Evolutionary conservation across 2,329 filamentous ascomycete genomes (phyloP), one percentile per base, ranked within the genome.

Genomic region (Ophiostoma sp.): DNA sequence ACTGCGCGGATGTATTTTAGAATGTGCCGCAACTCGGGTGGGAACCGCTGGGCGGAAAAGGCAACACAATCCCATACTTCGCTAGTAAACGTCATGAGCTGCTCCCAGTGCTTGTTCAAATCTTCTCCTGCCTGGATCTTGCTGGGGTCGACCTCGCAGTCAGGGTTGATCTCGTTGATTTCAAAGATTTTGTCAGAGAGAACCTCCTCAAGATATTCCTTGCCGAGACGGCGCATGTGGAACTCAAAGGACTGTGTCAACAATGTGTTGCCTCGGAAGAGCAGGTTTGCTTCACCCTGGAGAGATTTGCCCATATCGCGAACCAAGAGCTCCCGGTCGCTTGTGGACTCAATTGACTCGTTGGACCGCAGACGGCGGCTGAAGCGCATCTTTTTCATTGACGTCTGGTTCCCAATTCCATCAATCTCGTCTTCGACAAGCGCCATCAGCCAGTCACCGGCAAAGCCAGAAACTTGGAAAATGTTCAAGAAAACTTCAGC

Each of bases 391-490:
- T 90, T 83, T 83, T 89, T 92, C 73, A 90, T 86, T 0, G 90
- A 87, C 17, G 89, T 88, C 75, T 97, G 93, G 76, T 90, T 96
- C 70, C 93, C 88, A 23, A 95, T 89, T 0, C 94, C 94, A 76
- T 98, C 95, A 71, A 99, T 98, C 79, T 99, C 95, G 77, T 98
- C 94, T 79, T 99, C 95, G 0, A 97, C 92, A 57, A 99, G 83
- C 2, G 92, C 89, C 83, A 93, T 95, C 31, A 99, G 85, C 95
- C 95, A 99, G 71, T 97, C 93, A 62, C 86, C 86, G 2, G 92
- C 91, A 52, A 87, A 87, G 0, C 92, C 93, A 2, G 93, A 94
- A 3, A 96, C 94, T 77, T 99, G 95, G 76, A 94, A 99, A 68
- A 99, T 96, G 77, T 98, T 96, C 73, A 98, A 82, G 52, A 98